Percentiles rank a stretch among this genome's conserved stretches.
phyloP scores from a whole-genome alignment of 2,329 filamentous ascomycete genomes.

The Sporothrix pallida region DNA sequence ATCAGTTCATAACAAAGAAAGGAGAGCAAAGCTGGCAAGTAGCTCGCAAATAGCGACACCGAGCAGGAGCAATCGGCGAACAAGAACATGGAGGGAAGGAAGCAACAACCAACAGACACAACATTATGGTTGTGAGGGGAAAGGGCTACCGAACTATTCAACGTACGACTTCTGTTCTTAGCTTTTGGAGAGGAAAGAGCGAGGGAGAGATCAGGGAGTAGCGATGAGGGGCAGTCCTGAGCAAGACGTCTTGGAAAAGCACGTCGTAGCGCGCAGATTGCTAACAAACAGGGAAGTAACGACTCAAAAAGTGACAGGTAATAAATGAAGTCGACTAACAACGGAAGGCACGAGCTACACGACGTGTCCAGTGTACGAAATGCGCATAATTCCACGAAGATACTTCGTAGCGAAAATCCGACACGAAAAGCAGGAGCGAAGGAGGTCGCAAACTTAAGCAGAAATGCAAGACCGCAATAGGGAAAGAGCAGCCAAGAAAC shows the following conservation, averaged over 20 bases:
- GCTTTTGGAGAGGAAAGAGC: background rate
- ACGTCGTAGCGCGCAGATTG: background rate
- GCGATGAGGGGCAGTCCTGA: slow-evolving; percentile 1
- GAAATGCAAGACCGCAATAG: background rate
- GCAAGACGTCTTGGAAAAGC: background rate
- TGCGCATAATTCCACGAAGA: background rate
- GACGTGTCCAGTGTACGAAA: background rate
- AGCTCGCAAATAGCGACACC: background rate
- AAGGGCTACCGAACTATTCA: background rate
- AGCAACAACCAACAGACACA: slow-evolving; percentile 6
- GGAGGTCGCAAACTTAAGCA: background rate
- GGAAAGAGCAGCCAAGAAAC: slow-evolving; percentile 9
- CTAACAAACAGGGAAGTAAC: slow-evolving; percentile 8
- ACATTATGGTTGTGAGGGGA: background rate
- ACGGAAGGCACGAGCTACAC: background rate
- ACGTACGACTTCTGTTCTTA: background rate
- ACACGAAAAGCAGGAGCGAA: background rate
- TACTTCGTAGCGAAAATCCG: background rate
- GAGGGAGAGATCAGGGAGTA: background rate
- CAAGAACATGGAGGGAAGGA: background rate
- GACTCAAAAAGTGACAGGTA: slow-evolving; percentile 23
- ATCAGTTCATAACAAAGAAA: background rate
- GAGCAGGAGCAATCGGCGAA: background rate
- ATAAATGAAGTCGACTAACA: background rate
- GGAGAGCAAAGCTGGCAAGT: background rate